Evolutionary conservation across 2,329 filamentous ascomycete species (phyloP).

Genomic region (Ascochyta koolunga): DNA sequence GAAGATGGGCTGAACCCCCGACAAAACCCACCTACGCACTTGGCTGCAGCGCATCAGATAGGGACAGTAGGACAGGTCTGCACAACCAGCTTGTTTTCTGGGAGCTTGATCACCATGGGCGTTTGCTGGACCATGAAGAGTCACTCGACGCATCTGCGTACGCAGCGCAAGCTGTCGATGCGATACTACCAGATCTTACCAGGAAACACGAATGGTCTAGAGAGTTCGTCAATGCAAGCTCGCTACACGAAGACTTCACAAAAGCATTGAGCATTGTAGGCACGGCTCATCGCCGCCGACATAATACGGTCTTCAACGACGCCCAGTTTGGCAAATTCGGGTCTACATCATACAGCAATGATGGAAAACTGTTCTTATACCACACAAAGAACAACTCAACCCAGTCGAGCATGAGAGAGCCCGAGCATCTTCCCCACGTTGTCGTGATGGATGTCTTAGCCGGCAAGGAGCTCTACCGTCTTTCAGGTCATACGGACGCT

Average conservation of each 20-base stretch:
- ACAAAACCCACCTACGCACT: conserved; percentile 29
- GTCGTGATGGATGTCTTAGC: conserved; percentile 29
- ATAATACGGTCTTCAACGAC: conserved; percentile 27
- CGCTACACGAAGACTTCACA: conserved; percentile 28
- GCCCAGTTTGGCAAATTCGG: conserved; percentile 20
- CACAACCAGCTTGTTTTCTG: conserved; percentile 29
- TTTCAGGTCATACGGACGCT: conserved; percentile 34
- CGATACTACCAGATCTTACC: conserved; percentile 32
- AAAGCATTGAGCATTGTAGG: conserved; percentile 24
- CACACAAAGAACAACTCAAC: conserved; percentile 16
- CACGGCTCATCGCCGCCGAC: conserved; percentile 28
- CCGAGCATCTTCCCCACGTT: conserved; percentile 19
- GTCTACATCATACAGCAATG: conserved; percentile 25
- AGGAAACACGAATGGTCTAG: conserved; percentile 35
- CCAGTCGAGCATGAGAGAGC: conserved; percentile 14
- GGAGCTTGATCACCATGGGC: conserved; percentile 37
- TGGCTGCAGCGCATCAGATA: conserved; percentile 19
- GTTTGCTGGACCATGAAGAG: conserved; percentile 36
- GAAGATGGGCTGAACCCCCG: neutral
- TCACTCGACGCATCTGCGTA: conserved; percentile 27
- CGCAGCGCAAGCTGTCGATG: conserved; percentile 34
- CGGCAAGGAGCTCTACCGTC: conserved; percentile 19
- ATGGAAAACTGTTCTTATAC: conserved; percentile 29
- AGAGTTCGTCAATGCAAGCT: conserved; percentile 29
- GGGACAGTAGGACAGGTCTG: neutral